Evolutionary conservation across 345 rosid species (phyloP).

Genomic region (Sisymbrium irio): DNA sequence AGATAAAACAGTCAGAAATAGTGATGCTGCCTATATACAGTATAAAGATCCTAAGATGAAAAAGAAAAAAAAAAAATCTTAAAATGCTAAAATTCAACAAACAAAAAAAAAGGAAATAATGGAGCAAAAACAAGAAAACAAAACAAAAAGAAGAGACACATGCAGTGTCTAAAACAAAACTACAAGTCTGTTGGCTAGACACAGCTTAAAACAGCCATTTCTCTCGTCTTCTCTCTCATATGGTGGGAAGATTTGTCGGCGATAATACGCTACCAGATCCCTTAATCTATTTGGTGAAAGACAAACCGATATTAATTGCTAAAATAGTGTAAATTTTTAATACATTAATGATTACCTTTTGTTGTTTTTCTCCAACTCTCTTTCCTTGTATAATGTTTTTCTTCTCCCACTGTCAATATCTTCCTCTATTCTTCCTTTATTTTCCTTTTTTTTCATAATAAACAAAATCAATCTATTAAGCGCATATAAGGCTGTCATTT

Average conservation of each 20-base stretch:
- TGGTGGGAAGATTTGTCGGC: conserved; percentile 34
- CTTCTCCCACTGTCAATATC: neutral
- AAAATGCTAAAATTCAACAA: neutral
- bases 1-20: conserved; percentile 1
- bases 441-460: neutral
- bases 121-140: neutral
- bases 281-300: conserved; percentile 8
- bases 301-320: conserved; percentile 17
- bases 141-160: conserved; percentile 19
- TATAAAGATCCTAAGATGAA: neutral
- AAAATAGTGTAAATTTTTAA: neutral
- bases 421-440: neutral
- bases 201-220: conserved; percentile 28
- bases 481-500: conserved; percentile 33
- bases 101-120: neutral
- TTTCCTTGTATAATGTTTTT: conserved; percentile 8
- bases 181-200: conserved; percentile 12
- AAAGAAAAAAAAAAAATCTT: neutral
- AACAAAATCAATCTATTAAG: conserved; percentile 15
- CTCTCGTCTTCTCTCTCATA: neutral
- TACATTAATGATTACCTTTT: conserved; percentile 11
- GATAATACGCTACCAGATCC: conserved; percentile 22
- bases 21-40: neutral
- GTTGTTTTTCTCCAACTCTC: neutral
- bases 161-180: conserved; percentile 28